A percentile compares a stretch with the other conserved stretches of the same genome.
phyloP scores from a whole-genome alignment of 1,139 yeast genomes.

The Zygoascus hellenicus region DNA sequence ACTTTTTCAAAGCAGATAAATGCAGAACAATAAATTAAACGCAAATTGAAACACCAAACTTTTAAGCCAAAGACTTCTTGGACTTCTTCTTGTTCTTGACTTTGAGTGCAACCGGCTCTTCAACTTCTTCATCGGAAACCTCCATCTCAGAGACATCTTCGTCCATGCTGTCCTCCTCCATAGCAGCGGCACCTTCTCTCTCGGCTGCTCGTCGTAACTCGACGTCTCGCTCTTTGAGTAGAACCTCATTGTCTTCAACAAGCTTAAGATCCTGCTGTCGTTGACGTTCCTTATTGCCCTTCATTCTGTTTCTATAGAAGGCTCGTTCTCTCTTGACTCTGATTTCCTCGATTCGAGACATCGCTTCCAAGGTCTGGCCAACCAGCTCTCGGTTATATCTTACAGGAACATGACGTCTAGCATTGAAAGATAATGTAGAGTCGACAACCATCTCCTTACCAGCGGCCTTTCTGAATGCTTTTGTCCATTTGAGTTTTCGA shows the following conservation, averaged over 20 bases:
- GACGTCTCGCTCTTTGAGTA: slow-evolving; percentile 87
- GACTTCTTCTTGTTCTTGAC: slow-evolving; percentile 54
- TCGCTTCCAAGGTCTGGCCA: slow-evolving; percentile 87
- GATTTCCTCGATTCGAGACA: slow-evolving; percentile 94
- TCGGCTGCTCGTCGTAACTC: slow-evolving; percentile 80
- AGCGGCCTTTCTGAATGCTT: slow-evolving; percentile 98
- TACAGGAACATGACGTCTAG: slow-evolving; percentile 96
- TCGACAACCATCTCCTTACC: slow-evolving; percentile 98
- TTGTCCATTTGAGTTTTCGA: slow-evolving; percentile 96
- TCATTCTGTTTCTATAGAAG: slow-evolving; percentile 99
- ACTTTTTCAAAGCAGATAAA: too few relatives aligned
- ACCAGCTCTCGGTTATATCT: slow-evolving; percentile 96
- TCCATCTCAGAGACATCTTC: slow-evolving; percentile 42
- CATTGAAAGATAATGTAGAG: slow-evolving; percentile 91
- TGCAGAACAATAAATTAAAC: too few relatives aligned
- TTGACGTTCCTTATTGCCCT: slow-evolving; percentile 87
- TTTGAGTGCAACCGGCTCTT: slow-evolving; percentile 60
- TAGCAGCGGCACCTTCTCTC: slow-evolving; percentile 44
- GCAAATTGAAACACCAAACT: too few relatives aligned
- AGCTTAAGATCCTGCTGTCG: slow-evolving; percentile 81
- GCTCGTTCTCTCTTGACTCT: slow-evolving; percentile 96
- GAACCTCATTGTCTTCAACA: slow-evolving; percentile 81
- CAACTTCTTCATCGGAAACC: slow-evolving; percentile 37
- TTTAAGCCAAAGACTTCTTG: slow-evolving; percentile 5
- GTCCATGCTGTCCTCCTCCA: slow-evolving; percentile 42